Evolutionary conservation across 805 yeast species (phyloP), one percentile per base, ranked within the genome.

Genomic region (Candida verbasci): DNA sequence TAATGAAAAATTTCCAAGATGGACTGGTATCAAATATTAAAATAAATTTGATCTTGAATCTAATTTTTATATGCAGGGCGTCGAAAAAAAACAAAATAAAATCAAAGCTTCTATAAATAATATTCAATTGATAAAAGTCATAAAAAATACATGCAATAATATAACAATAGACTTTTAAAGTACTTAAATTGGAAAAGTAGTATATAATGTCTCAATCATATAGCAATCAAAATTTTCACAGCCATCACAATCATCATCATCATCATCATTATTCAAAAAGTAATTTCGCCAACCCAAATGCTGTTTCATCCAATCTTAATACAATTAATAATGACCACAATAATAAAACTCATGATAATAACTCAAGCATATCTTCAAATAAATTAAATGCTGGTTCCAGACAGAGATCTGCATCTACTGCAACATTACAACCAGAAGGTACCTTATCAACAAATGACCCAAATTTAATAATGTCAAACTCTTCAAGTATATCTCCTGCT

Each of bases 401-500:
- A 23, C 33, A 25, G 9, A 20, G 44, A 18, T 34, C 38, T 9
- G 22, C 14, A 8, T 29, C 44, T 18, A 14, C 28, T 14, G 41
- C 41, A 12, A 37, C 31, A n/a, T 23, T 40, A 21, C 29, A 25
- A 14, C 42, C 35, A 7, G 44, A 39, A 17, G 44, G 43, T n/a
- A 30, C 23, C 9, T 17, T 38, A n/a, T 27, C 38, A 1, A 38
- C 41, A 20, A 35, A 29, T 25, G 41, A 38, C 23, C 37, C 41
- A 14, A 21, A 22, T 23, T 21, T 27, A 16, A 34, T 38, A n/a
- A 38, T 38, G 41, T 35, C 33, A 5, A 16, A 35, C 11, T 9
- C 38, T 12, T 39, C 37, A 22, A 39, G 40, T n/a, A 39, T 38
- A 16, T 43, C 47, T n/a, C 44, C 50, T 8, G 42, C 46, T 7